Base-by-base conservation (phyloP, 345 rosid genomes). In the Pistacia atlantica region DNA sequence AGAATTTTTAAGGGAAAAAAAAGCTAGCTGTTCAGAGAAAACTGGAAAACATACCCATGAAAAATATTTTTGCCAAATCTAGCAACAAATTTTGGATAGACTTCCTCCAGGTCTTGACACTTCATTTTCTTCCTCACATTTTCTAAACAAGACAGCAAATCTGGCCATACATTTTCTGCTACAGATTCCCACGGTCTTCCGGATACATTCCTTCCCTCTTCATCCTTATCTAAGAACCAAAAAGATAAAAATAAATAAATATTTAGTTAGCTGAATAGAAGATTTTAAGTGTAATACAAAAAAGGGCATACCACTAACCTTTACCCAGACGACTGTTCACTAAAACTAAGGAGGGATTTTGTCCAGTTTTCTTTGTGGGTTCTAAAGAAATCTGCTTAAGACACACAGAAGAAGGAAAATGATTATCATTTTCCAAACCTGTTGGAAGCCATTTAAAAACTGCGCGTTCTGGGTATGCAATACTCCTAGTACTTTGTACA, bases 11-110 rank as follows among this genome's bases (percentile, higher is more conserved):
- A 54, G 12, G 57, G 5, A 13, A 54, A 54, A 18, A 5, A 14
- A 54, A 54, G 46, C n/a, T 54, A 18, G 18, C 57, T 54, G 16
- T 13, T 54, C 57, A 54, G 4, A 16, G 70, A 12, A n/a, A 52
- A 49, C 71, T 9, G 51, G 31, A 62, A 48, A 25, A 67, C 90
- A 79, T 81, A 87, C 96, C 83, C 69, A 10, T 58, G 74, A 70
- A 91, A 91, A 56, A 77, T 45, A 57, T 80, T 58, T 80, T 83
- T 90, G 45, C 97, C 91, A 81, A 90, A 76, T 78, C 94, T 80
- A 72, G 89, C 96, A 65, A 87, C 85, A 75, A 91, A 54, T 74
- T 67, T 62, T 51, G 86, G 84, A 74, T 85, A 87, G 28, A 79
- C 55, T 42, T 31, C 80, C 38, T 72, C 80, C 57, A 65, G 33